phyloP scores from a whole-genome alignment of 169 alveolate species.

The Neospora caninum region DNA sequence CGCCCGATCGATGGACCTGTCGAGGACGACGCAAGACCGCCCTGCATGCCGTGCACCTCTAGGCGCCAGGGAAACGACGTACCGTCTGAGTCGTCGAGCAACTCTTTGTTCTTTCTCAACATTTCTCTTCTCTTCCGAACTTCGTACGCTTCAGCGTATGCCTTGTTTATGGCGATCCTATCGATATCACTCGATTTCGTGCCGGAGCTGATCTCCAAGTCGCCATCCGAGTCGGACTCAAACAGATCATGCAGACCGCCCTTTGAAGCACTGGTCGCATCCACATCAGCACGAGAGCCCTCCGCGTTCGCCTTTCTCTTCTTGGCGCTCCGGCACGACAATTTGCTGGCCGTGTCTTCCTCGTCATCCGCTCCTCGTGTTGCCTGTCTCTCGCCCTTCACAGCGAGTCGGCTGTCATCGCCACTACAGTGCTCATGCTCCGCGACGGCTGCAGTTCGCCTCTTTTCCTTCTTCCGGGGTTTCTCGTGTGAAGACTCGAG shows the following conservation, averaged over 20 bases:
- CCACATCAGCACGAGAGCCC: background rate
- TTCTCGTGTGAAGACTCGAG: background rate
- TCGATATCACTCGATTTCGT: background rate
- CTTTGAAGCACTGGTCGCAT: background rate
- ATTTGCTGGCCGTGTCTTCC: background rate
- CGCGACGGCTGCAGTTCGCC: background rate
- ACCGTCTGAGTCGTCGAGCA: background rate
- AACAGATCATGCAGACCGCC: background rate
- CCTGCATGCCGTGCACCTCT: too few species aligned
- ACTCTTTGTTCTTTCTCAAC: slow-evolving; percentile 20
- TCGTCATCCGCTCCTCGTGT: background rate
- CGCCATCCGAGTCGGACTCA: slow-evolving; percentile 1
- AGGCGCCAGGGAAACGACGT: too few species aligned
- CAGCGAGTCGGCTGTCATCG: background rate
- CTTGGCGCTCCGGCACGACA: background rate
- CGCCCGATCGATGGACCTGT: too few species aligned
- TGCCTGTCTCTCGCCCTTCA: too few species aligned
- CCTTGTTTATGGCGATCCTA: slow-evolving; percentile 29
- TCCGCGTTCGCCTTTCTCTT: background rate
- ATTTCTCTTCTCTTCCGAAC: slow-evolving; percentile 31
- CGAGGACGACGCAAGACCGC: too few species aligned
- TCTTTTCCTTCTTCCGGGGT: background rate
- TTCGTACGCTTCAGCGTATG: slow-evolving; percentile 52
- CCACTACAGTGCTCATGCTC: background rate
- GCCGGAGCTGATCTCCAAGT: background rate